Evolutionary conservation across 176 grass and related monocot species (phyloP).

Genomic region (Panicum miliaceum): DNA sequence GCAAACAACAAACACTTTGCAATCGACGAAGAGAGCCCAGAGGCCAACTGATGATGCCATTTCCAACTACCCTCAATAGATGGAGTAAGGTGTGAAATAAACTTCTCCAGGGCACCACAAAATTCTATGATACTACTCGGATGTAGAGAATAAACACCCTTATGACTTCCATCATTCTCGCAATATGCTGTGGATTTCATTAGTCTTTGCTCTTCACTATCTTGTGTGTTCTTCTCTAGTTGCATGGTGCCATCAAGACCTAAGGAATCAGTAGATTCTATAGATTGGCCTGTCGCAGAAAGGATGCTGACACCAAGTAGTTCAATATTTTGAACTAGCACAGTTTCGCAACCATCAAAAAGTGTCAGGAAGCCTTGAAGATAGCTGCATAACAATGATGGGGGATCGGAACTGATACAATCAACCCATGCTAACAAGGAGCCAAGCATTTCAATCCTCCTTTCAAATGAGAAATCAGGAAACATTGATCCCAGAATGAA

Average conservation of each 20-base stretch:
- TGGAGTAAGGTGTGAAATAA: slow-evolving; percentile 53
- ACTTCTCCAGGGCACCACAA: slow-evolving; percentile 55
- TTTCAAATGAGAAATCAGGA: slow-evolving; percentile 86
- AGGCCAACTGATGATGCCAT: slow-evolving; percentile 62
- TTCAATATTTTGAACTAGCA: slow-evolving; percentile 58
- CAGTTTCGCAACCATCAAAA: slow-evolving; percentile 61
- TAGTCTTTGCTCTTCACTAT: slow-evolving; percentile 38
- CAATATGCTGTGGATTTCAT: slow-evolving; percentile 19
- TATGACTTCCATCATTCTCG: slow-evolving; percentile 22
- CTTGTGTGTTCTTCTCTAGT: slow-evolving; percentile 26
- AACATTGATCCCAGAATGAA: slow-evolving; percentile 78
- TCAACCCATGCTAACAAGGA: slow-evolving; percentile 65
- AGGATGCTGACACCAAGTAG: slow-evolving; percentile 56
- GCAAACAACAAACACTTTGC: slow-evolving; percentile 66
- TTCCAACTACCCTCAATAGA: slow-evolving; percentile 66
- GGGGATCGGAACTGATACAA: slow-evolving; percentile 58
- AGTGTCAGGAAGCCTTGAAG: slow-evolving; percentile 66
- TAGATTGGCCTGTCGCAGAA: slow-evolving; percentile 37
- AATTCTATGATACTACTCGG: slow-evolving; percentile 54
- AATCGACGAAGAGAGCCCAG: slow-evolving; percentile 43
- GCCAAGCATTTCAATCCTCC: slow-evolving; percentile 71
- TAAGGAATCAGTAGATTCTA: slow-evolving; percentile 33
- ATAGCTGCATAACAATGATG: slow-evolving; percentile 63
- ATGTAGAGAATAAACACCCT: slow-evolving; percentile 40
- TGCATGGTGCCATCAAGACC: slow-evolving; percentile 39